Evolutionary conservation across 192 early-diverging fungal genomes (phyloP).

Genomic region (Powellomyces hirtus): DNA sequence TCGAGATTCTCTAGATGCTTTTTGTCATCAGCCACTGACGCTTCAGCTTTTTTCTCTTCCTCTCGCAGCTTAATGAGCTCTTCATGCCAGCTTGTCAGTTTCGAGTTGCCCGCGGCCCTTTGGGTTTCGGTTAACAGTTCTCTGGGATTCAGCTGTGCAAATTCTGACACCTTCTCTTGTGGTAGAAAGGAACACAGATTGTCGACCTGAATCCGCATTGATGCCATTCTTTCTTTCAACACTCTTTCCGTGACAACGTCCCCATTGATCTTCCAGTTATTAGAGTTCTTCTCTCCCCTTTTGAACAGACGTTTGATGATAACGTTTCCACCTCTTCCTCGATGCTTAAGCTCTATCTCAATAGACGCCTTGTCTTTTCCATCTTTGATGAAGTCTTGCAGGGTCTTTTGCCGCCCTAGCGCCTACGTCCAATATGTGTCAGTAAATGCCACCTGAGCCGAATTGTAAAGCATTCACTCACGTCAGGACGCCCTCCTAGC

Average conservation of each 20-base stretch:
- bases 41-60: constrained; percentile 31
- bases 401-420: constrained; percentile 83
- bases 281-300: constrained; percentile 24
- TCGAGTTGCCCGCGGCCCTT: constrained; percentile 69
- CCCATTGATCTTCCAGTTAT: constrained; percentile 79
- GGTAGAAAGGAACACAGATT: constrained; percentile 98
- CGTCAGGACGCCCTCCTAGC: constrained; percentile 71
- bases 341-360: constrained; percentile 80
- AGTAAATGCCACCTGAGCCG: no score
- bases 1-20: constrained; percentile 61
- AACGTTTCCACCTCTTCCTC: constrained; percentile 17
- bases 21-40: constrained; percentile 47
- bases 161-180: constrained; percentile 91
- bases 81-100: constrained; percentile 66
- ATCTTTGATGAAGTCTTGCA: constrained; percentile 91
- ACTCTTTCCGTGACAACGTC: constrained; percentile 57
- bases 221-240: constrained; percentile 58
- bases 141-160: constrained; percentile 81
- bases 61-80: constrained; percentile 52
- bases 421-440: no score
- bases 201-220: constrained; percentile 87
- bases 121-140: constrained; percentile 83
- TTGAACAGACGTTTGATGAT: constrained; percentile 33
- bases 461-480: constrained; percentile 15
- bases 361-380: constrained; percentile 75